phyloP scores from a whole-genome alignment of 768 basidiomycete genomes.

The Phallus indusiatus region DNA sequence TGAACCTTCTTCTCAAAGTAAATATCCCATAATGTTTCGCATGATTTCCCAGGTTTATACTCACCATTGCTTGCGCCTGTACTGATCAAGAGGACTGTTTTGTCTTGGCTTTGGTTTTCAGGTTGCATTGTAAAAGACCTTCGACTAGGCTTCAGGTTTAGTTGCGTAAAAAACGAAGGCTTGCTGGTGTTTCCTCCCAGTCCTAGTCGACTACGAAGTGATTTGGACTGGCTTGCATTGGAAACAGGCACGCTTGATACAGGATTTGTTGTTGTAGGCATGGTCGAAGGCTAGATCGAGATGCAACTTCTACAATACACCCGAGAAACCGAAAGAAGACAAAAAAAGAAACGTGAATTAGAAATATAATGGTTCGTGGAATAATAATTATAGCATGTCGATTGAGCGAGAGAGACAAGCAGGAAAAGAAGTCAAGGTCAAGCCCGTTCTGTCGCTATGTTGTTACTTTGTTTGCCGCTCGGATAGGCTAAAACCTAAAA shows the following conservation, averaged over 20 bases:
- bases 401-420: not conserved
- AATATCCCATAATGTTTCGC: not conserved
- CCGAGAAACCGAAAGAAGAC: too few species aligned
- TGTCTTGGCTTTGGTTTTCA: not conserved
- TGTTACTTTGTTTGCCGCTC: not conserved
- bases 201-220: constrained; percentile 3
- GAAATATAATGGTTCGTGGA: not conserved
- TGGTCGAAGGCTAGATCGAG: not conserved
- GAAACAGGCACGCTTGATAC: constrained; percentile 34
- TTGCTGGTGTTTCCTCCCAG: constrained; percentile 5
- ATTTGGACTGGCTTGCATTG: constrained; percentile 61
- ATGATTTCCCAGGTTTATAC: not conserved
- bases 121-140: not conserved
- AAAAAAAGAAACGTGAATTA: too few species aligned
- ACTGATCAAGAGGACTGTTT: constrained; percentile 4
- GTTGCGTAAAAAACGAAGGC: constrained; percentile 7
- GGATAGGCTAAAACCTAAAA: not conserved
- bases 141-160: constrained; percentile 4
- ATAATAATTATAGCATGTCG: not conserved
- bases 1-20: not conserved
- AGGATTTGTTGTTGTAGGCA: constrained; percentile 6
- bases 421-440: not conserved
- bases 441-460: not conserved
- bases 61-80: not conserved
- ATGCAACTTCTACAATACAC: too few species aligned